Conservation (phyloP, 306 rosid species). For the Vigna mungo region DNA sequence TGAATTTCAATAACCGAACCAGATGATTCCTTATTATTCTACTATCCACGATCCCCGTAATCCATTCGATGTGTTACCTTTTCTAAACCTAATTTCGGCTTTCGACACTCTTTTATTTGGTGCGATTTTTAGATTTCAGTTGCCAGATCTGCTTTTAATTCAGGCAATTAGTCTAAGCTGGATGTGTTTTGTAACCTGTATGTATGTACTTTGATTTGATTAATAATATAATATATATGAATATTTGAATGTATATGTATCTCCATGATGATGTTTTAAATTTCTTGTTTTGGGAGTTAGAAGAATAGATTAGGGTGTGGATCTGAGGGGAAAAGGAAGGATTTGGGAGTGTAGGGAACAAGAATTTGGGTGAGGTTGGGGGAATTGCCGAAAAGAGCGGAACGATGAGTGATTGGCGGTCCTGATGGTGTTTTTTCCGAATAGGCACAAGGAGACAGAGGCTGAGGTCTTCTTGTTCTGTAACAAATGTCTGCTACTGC, state of each 20-base stretch:
- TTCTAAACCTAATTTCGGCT: conserved; percentile 18
- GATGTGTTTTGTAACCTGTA: conserved; percentile 29
- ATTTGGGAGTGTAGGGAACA: neutral
- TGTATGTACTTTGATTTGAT: conserved; percentile 43
- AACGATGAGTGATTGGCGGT: conserved; percentile 38
- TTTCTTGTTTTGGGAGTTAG: conserved; percentile 31
- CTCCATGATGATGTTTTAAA: neutral
- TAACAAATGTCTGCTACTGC: conserved; percentile 49
- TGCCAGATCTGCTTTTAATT: conserved; percentile 58
- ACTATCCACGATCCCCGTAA: neutral
- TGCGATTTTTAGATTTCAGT: conserved; percentile 37
- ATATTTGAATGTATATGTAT: conserved; percentile 3
- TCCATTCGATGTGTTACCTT: neutral
- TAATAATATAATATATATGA: neutral
- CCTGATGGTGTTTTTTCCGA: conserved; percentile 39
- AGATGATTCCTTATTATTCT: conserved; percentile 44
- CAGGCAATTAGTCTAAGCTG: conserved; percentile 36
- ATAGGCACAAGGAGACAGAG: conserved; percentile 50
- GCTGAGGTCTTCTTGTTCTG: conserved; percentile 43
- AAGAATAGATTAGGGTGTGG: conserved; percentile 21
- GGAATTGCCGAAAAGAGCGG: conserved; percentile 31
- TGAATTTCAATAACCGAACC: conserved; percentile 71
- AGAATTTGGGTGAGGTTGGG: conserved; percentile 17
- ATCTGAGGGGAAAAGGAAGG: conserved; percentile 16
- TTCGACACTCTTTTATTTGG: conserved; percentile 12